A percentile compares a stretch with the other conserved stretches of the same genome.
These are phyloP conservation scores for Mortierella sp. DNA, from an alignment of 371 early-diverging fungal species.

Conservation along the genomic window DNA sequence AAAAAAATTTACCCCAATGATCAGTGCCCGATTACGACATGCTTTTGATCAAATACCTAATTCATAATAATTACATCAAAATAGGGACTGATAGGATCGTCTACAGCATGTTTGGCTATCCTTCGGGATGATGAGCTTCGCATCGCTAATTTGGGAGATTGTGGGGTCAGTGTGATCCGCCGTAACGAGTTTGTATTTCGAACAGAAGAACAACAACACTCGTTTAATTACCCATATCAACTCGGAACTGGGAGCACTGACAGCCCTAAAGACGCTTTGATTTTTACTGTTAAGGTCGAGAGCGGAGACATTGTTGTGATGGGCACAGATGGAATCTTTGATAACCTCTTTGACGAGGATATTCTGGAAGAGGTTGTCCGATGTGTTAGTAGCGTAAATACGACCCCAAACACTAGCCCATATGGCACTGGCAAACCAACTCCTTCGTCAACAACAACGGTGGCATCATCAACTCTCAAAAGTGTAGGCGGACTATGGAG, in stretches of 20 bases:
- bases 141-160: conserved; percentile 95
- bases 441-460: not conserved
- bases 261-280: conserved; percentile 79
- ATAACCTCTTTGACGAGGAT: conserved; percentile 87
- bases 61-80: not conserved
- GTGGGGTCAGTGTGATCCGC: conserved; percentile 90
- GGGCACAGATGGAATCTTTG: conserved; percentile 86
- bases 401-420: conserved; percentile 53
- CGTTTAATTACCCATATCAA: conserved; percentile 88
- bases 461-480: conserved; percentile 49
- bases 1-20: conserved; percentile 16
- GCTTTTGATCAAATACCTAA: not conserved
- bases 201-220: conserved; percentile 91
- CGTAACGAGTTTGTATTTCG: conserved; percentile 89
- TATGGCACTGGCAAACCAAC: conserved; percentile 64
- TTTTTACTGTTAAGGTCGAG: conserved; percentile 83
- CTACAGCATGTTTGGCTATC: conserved; percentile 91
- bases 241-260: conserved; percentile 79
- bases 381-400: conserved; percentile 64
- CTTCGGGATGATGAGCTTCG: conserved; percentile 92
- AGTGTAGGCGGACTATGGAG: conserved; percentile 50
- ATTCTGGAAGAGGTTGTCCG: conserved; percentile 80
- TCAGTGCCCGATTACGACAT: not conserved
- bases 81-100: conserved; percentile 83
- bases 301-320: conserved; percentile 84